These are phyloP conservation scores for Gossypium herbaceum DNA, from an alignment of 345 rosid genomes.

Conservation along the genomic window DNA sequence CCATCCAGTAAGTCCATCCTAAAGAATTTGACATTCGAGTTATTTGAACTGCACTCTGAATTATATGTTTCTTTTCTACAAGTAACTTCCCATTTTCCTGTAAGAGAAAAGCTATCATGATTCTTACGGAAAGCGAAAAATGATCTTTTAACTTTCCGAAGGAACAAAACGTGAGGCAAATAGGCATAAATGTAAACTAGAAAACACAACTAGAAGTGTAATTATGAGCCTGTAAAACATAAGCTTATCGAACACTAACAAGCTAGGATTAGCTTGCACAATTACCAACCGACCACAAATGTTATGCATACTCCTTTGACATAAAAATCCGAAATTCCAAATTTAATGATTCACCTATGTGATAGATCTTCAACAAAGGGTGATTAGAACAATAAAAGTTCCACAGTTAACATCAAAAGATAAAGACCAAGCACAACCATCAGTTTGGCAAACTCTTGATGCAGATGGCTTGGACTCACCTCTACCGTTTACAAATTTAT, in stretches of 20 bases:
- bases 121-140: constrained; percentile 1
- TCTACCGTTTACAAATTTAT: background rate
- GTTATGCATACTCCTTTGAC: background rate
- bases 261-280: background rate
- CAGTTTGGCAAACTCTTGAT: background rate
- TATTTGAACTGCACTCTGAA: constrained; percentile 19
- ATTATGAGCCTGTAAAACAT: background rate
- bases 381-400: background rate
- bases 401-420: background rate
- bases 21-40: constrained; percentile 17
- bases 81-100: constrained; percentile 40
- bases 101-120: constrained; percentile 6
- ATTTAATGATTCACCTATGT: background rate
- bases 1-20: constrained; percentile 20
- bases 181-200: background rate
- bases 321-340: background rate
- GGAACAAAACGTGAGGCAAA: background rate
- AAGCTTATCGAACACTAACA: background rate
- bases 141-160: background rate
- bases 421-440: background rate
- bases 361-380: background rate
- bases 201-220: background rate
- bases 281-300: background rate
- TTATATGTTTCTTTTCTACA: constrained; percentile 26
- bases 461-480: constrained; percentile 1